phyloP scores from a whole-genome alignment of 2,329 filamentous ascomycete genomes.

The Tolypocladium tundrense region DNA sequence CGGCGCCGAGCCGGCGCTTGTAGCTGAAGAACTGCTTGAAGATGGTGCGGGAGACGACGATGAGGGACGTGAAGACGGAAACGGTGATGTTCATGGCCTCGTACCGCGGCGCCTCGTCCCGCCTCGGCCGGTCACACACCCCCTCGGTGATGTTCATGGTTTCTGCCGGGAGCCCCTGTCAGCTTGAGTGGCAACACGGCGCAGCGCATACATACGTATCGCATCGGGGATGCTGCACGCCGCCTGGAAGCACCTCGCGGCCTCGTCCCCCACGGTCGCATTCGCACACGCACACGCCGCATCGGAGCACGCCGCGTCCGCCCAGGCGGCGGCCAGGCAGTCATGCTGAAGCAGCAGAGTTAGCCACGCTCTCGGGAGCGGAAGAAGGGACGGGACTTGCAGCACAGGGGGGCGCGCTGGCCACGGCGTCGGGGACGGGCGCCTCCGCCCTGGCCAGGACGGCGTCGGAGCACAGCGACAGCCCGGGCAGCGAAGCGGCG shows the following conservation, averaged over 20 bases:
- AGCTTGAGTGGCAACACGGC: neutral
- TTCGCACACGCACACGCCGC: neutral
- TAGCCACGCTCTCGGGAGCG: neutral
- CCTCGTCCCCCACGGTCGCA: neutral
- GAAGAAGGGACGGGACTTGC: neutral
- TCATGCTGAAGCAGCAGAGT: neutral
- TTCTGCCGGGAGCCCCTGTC: neutral
- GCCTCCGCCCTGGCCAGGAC: neutral
- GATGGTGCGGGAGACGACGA: neutral
- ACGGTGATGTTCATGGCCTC: neutral
- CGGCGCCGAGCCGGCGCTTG: neutral
- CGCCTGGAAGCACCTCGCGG: neutral
- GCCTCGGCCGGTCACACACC: neutral
- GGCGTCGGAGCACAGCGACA: neutral
- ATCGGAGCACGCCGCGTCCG: neutral
- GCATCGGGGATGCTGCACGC: neutral
- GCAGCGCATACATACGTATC: neutral
- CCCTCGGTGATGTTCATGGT: neutral
- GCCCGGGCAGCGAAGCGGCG: conserved; percentile 13
- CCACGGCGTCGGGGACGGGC: neutral
- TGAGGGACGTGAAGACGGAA: neutral
- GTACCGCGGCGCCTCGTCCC: neutral
- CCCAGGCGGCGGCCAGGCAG: neutral
- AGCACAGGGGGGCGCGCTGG: neutral
- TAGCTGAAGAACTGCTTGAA: neutral